Base-by-base conservation (phyloP, 192 early-diverging fungal species). In the Umbelopsis vinacea region DNA sequence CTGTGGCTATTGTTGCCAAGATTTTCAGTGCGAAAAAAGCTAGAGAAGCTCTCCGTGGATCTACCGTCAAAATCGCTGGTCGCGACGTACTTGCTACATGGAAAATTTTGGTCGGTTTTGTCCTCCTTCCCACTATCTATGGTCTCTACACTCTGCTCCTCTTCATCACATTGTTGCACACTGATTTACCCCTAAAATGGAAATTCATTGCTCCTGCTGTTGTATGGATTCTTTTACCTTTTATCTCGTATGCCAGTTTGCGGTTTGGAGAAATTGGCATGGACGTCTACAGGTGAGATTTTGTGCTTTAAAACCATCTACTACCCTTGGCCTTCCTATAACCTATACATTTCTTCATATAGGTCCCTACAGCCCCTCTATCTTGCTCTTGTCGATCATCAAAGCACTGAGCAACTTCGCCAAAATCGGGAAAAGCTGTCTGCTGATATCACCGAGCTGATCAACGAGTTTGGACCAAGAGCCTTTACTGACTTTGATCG, bases 61-160 rank as follows among this genome's bases (percentile, higher is more conserved):
- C 95, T 10, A 92, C 89, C 22, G 95, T 99, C 52, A 99, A 99
- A 76, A 91, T 99, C 73, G 90, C 91, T 57, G 98, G 95, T 26
- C 87, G 91, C 40, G 98, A 99, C 74, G 98, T 99, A 10, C 83
- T 99, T 21, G 95, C 94, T 0, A 97, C 97, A 7, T 98, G 96
- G 97, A 98, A 98, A 78, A 81, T 95, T 14, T 76, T 96, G 8
- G 89, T 95, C 23, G 89, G 86, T 24, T 76, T 92, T 26, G 93
- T 87, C 1, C 83, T 96, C 29, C 86, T 91, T 46, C 95, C 95
- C 2, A 73, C 86, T 9, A 82, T 93, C 23, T 95, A 95, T 74
- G 86, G 86, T 3, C 71, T 86, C 1, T 95, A 94, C 75, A 85
- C 89, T 5, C 71, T 92, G 35, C 68, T 94, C 23, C 86, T 89